Percentiles rank a stretch among this genome's conserved stretches.
phyloP scores from a whole-genome alignment of 2,329 filamentous ascomycete species.

The Xylariaceae sp. region DNA sequence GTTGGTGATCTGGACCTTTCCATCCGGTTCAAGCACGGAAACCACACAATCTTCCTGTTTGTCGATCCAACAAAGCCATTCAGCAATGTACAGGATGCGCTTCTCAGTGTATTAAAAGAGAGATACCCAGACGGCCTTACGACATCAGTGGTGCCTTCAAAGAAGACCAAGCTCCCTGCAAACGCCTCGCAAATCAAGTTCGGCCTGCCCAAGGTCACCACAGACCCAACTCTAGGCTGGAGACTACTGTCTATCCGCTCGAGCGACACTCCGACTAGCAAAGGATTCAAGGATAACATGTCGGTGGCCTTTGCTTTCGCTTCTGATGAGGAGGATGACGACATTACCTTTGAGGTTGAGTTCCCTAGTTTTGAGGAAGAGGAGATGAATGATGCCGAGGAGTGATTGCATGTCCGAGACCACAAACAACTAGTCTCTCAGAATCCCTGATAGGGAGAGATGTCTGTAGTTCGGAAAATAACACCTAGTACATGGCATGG shows the following conservation, averaged over 20 bases:
- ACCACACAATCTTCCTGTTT: constrained; percentile 66
- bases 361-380: constrained; percentile 41
- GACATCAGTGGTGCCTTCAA: constrained; percentile 29
- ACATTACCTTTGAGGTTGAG: constrained; percentile 44
- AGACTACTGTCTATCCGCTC: constrained; percentile 39
- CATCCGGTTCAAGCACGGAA: constrained; percentile 68
- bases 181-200: constrained; percentile 44
- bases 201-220: constrained; percentile 41
- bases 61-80: constrained; percentile 57
- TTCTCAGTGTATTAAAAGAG: constrained; percentile 55
- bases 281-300: constrained; percentile 44
- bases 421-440: neutral
- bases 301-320: constrained; percentile 49
- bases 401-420: neutral
- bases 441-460: too few relatives aligned
- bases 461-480: too few relatives aligned
- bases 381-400: constrained; percentile 26
- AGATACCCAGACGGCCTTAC: constrained; percentile 53
- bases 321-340: constrained; percentile 34
- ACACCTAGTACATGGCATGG: too few relatives aligned
- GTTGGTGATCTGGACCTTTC: constrained; percentile 40
- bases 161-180: constrained; percentile 38
- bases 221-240: constrained; percentile 49
- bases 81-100: constrained; percentile 50
- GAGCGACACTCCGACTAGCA: constrained; percentile 37